These are phyloP conservation scores for Starmerella stigmatis DNA, from an alignment of 805 yeast genomes.

Conservation along the genomic window DNA sequence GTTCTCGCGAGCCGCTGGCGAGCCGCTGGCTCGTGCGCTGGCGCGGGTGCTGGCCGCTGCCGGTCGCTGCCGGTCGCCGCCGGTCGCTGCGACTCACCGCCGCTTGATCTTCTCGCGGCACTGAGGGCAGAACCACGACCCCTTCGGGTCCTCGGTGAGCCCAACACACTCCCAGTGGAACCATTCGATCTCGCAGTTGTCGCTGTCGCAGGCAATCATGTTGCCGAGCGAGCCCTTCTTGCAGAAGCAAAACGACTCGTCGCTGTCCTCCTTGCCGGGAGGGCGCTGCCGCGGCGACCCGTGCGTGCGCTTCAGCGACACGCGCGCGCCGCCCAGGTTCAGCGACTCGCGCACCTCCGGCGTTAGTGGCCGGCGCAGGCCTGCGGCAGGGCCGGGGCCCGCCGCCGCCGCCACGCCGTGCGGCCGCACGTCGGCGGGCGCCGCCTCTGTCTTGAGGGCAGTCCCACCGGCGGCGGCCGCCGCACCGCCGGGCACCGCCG, in stretches of 20 bases:
- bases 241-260: slow-evolving; percentile 70
- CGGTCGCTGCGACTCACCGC: too few relatives aligned
- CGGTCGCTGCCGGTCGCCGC: too few relatives aligned
- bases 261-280: slow-evolving; percentile 43
- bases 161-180: slow-evolving; percentile 95
- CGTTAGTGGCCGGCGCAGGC: background rate
- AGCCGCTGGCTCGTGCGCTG: too few relatives aligned
- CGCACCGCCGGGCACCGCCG: too few relatives aligned
- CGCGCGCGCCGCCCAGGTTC: slow-evolving; percentile 15
- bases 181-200: slow-evolving; percentile 84
- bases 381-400: background rate
- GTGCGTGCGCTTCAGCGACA: slow-evolving; percentile 17
- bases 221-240: slow-evolving; percentile 89
- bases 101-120: slow-evolving; percentile 39
- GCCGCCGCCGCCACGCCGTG: background rate
- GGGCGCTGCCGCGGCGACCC: slow-evolving; percentile 16
- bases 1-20: too few relatives aligned
- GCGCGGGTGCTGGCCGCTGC: too few relatives aligned
- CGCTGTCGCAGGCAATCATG: slow-evolving; percentile 94
- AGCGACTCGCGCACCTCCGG: slow-evolving; percentile 8
- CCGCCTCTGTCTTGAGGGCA: background rate
- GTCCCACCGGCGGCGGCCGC: too few relatives aligned
- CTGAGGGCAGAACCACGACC: slow-evolving; percentile 89
- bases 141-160: slow-evolving; percentile 74
- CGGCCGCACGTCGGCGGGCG: background rate